Percentiles rank a stretch among this genome's conserved stretches.
Conservation (phyloP, 164 flowering plant species). For the Stephania japonica region DNA sequence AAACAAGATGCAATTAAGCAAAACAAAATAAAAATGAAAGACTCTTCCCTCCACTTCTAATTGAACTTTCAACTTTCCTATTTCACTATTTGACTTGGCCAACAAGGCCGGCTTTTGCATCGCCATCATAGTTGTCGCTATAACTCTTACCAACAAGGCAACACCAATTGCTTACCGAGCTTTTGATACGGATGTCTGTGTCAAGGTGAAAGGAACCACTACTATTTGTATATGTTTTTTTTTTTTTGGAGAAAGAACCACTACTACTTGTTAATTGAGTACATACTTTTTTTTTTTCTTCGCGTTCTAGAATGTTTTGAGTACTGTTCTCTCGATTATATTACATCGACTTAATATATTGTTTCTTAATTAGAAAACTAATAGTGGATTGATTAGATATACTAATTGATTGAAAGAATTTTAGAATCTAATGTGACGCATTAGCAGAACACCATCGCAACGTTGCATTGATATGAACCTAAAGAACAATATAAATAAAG, state of each 20-base stretch:
- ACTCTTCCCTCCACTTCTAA: no score
- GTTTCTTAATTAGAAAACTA: neutral
- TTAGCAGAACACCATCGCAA: neutral
- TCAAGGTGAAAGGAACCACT: neutral
- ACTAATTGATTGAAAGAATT: no score
- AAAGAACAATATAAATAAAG: neutral
- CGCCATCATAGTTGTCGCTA: no score
- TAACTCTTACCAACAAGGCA: no score
- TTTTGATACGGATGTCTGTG: neutral
- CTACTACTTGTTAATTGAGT: no score
- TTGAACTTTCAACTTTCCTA: no score
- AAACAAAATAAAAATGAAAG: no score
- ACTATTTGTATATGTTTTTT: no score
- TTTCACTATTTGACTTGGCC: no score
- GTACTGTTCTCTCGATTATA: neutral
- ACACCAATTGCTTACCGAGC: neutral
- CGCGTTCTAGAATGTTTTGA: neutral
- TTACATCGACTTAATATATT: neutral
- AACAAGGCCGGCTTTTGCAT: no score
- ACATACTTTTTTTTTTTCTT: no score
- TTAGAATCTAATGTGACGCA: neutral
- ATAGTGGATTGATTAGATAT: neutral
- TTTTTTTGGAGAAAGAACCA: neutral
- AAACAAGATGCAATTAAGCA: no score
- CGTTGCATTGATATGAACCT: neutral